Conservation (phyloP, 192 early-diverging fungal genomes). For the Endogone sp. region DNA sequence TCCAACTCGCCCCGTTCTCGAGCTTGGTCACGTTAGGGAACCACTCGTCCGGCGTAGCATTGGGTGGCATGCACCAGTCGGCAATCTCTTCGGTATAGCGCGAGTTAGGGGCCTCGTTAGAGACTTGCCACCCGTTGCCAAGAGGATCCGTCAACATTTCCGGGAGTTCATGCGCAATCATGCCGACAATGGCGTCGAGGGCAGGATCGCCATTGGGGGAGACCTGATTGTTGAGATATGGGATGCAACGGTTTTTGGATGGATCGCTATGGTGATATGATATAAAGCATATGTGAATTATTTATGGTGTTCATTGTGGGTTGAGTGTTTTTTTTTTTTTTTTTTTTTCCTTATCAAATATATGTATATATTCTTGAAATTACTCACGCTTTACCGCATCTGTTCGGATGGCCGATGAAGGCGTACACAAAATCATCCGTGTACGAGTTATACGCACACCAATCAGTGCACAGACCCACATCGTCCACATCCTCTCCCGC, state of each 20-base stretch:
- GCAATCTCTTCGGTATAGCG: constrained; percentile 2
- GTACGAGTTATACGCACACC: constrained; percentile 27
- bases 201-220: constrained; percentile 31
- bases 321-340: too few species aligned
- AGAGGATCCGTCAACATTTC: constrained; percentile 32
- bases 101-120: background rate
- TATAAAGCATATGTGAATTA: background rate
- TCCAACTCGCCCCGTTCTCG: background rate
- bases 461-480: constrained; percentile 16
- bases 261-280: too few species aligned
- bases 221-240: constrained; percentile 12
- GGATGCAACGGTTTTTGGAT: constrained; percentile 14
- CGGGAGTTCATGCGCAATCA: constrained; percentile 33
- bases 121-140: constrained; percentile 19
- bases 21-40: background rate
- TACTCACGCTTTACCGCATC: constrained; percentile 12
- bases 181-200: constrained; percentile 27
- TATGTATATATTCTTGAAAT: too few species aligned
- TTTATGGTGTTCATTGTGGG: background rate
- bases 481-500: constrained; percentile 20
- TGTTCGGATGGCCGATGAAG: constrained; percentile 30
- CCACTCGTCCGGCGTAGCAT: background rate
- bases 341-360: too few species aligned
- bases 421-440: constrained; percentile 28
- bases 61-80: background rate